Conservation (phyloP, 139 green algal genomes). For the Closterium sp. region DNA sequence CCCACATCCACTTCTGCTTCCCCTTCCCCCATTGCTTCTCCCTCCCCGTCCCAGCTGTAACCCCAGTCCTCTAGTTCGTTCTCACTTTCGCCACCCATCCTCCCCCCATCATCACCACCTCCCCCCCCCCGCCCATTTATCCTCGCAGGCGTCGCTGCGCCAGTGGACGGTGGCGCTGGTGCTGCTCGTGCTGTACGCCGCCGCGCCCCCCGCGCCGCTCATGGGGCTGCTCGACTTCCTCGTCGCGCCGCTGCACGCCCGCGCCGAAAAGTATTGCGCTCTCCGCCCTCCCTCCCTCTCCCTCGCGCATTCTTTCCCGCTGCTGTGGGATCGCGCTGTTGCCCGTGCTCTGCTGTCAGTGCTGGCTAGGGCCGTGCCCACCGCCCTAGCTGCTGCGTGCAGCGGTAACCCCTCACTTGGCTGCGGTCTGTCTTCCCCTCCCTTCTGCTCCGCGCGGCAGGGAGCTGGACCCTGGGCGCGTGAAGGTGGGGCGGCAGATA, state of each 20-base stretch:
- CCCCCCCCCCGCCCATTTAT: background rate
- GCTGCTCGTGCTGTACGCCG: slow-evolving; percentile 7
- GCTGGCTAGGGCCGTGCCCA: background rate
- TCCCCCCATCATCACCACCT: background rate
- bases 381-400: background rate
- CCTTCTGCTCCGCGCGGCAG: background rate
- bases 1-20: too few species aligned
- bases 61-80: background rate
- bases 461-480: background rate
- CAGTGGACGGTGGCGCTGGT: background rate
- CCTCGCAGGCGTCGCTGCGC: background rate
- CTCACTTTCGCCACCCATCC: background rate
- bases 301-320: background rate
- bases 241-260: slow-evolving; percentile 13
- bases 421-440: background rate
- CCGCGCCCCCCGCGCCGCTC: slow-evolving; percentile 5
- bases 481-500: slow-evolving; percentile 27
- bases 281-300: background rate
- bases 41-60: background rate
- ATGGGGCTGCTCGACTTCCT: slow-evolving; percentile 37
- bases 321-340: background rate
- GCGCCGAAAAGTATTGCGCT: slow-evolving; percentile 2
- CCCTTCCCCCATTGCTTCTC: background rate
- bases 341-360: background rate
- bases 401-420: background rate